Percentiles rank a stretch among this genome's conserved stretches.
Conservation (phyloP, 306 rosid genomes). For the Inga oerstediana region DNA sequence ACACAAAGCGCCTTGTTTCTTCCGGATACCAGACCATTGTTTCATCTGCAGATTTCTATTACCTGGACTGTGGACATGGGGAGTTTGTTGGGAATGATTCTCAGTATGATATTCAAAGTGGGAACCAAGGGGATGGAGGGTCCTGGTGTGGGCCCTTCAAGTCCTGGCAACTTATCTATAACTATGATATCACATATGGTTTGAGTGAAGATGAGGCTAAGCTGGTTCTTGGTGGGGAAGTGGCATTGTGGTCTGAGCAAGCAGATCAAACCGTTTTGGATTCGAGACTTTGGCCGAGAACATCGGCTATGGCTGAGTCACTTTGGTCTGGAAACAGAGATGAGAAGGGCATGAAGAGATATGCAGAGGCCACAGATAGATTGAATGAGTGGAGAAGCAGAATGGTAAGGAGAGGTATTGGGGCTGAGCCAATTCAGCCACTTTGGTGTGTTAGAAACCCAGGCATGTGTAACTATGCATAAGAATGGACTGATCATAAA, state of each 20-base stretch:
- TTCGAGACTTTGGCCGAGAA: constrained; percentile 79
- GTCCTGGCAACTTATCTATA: constrained; percentile 81
- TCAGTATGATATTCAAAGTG: constrained; percentile 47
- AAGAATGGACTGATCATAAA: not conserved
- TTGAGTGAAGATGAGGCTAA: constrained; percentile 68
- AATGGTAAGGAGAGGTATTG: constrained; percentile 74
- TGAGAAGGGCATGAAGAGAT: constrained; percentile 61
- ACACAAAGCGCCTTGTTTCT: constrained; percentile 74
- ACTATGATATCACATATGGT: constrained; percentile 74
- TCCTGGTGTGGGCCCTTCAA: constrained; percentile 95
- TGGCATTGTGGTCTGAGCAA: constrained; percentile 88
- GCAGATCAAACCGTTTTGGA: constrained; percentile 78
- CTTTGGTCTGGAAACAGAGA: constrained; percentile 87
- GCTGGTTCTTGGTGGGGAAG: constrained; percentile 91
- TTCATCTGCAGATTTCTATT: constrained; percentile 75
- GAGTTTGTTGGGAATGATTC: constrained; percentile 71
- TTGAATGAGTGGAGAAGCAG: constrained; percentile 85
- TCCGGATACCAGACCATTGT: constrained; percentile 71
- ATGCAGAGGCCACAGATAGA: constrained; percentile 75
- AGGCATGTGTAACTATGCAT: constrained; percentile 74
- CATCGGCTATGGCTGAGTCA: constrained; percentile 78
- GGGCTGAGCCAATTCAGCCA: constrained; percentile 94
- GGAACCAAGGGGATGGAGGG: constrained; percentile 49
- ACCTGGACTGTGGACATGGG: constrained; percentile 91
- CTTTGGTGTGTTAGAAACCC: constrained; percentile 84